A percentile compares a stretch with the other conserved stretches of the same genome.
Evolutionary conservation across 352 stramenopile species (phyloP).

Genomic region (Globisporangium nagaii): DNA sequence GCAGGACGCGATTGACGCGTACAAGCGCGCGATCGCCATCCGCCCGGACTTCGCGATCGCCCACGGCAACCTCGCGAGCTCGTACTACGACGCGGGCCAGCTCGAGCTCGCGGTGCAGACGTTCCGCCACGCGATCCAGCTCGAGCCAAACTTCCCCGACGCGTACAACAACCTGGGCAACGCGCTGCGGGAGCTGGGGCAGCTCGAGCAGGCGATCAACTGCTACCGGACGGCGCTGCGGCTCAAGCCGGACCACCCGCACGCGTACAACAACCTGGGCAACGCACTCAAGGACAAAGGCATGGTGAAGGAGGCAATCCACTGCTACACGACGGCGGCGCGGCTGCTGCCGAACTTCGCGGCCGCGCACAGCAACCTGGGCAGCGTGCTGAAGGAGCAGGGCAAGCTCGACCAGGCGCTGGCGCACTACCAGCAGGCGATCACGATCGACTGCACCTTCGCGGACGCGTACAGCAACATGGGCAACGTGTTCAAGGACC

Average conservation of each 20-base stretch:
- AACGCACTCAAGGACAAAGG: slow-evolving; percentile 91
- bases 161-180: slow-evolving; percentile 94
- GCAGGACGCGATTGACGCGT: slow-evolving; percentile 77
- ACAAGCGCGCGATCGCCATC: slow-evolving; percentile 78
- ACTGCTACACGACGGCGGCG: slow-evolving; percentile 91
- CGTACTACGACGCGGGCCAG: slow-evolving; percentile 86
- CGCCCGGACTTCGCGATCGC: slow-evolving; percentile 90
- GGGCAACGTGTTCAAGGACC: slow-evolving; percentile 92
- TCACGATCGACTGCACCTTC: slow-evolving; percentile 91
- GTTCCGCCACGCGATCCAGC: slow-evolving; percentile 89
- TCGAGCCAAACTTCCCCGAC: slow-evolving; percentile 91
- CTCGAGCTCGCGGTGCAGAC: slow-evolving; percentile 80
- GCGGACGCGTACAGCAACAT: slow-evolving; percentile 93
- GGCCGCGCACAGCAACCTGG: slow-evolving; percentile 91
- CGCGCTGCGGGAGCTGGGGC: slow-evolving; percentile 79
- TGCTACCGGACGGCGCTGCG: slow-evolving; percentile 88
- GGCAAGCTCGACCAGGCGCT: slow-evolving; percentile 91
- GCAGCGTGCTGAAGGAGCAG: slow-evolving; percentile 92
- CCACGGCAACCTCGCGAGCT: slow-evolving; percentile 88
- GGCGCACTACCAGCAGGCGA: slow-evolving; percentile 92
- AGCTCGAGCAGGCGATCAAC: slow-evolving; percentile 74
- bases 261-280: slow-evolving; percentile 94
- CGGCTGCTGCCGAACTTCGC: slow-evolving; percentile 90
- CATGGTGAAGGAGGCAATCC: slow-evolving; percentile 90
- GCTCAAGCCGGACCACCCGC: slow-evolving; percentile 89